phyloP scores from a whole-genome alignment of 208 protist species.

The Crithidia sp. region DNA sequence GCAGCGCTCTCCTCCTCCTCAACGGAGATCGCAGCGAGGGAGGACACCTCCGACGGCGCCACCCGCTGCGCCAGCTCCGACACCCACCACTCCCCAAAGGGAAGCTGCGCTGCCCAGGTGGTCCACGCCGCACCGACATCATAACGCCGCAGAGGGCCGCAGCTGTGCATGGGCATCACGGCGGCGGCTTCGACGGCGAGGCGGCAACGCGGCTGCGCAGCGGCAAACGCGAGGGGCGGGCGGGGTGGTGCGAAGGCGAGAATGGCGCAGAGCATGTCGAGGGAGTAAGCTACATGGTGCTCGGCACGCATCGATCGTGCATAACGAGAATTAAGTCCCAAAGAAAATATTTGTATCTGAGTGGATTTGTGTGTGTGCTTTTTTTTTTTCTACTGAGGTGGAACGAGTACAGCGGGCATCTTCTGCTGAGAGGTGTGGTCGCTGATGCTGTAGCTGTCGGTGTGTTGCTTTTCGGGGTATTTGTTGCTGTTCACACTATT shows the following conservation, averaged over 20 bases:
- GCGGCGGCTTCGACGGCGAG: slow-evolving; percentile 8
- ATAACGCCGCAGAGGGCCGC: neutral
- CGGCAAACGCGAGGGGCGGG: slow-evolving; percentile 9
- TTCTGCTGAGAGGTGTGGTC: no score
- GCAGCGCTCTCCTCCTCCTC: neutral
- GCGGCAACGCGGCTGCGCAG: slow-evolving; percentile 20
- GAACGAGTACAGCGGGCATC: no score
- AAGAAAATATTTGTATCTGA: no score
- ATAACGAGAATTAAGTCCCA: no score
- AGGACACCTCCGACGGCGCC: slow-evolving; percentile 3
- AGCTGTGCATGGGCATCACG: neutral
- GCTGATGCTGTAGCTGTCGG: no score
- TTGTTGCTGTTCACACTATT: no score
- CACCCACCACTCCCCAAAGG: slow-evolving; percentile 26
- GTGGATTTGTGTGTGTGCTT: no score
- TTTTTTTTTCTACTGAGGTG: no score
- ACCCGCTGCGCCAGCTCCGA: slow-evolving; percentile 14
- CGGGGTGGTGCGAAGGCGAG: slow-evolving; percentile 3
- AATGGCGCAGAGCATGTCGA: slow-evolving; percentile 1
- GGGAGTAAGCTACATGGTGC: neutral
- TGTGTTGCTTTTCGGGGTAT: no score
- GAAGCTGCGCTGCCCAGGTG: slow-evolving; percentile 16
- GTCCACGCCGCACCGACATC: slow-evolving; percentile 2
- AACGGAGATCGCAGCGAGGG: neutral
- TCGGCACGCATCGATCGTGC: neutral